Evolutionary conservation across 2,329 filamentous ascomycete species (phyloP).

Genomic region (Phyllosticta paracitricarpa): DNA sequence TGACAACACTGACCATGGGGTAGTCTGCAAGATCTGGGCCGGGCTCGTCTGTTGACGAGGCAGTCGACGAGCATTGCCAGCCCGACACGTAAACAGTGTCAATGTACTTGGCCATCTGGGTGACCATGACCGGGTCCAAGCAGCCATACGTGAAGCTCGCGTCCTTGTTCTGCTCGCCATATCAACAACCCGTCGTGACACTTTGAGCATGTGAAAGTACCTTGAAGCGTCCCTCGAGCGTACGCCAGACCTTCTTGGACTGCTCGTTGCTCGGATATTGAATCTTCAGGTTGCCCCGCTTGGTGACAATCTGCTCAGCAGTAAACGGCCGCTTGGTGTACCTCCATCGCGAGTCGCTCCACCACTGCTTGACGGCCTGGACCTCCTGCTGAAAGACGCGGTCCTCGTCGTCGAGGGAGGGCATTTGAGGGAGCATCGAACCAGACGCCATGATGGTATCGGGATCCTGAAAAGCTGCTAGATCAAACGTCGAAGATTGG

Average conservation of each 20-base stretch:
- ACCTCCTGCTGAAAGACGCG: conserved; percentile 73
- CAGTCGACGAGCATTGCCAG: conserved; percentile 97
- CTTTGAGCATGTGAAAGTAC: conserved; percentile 37
- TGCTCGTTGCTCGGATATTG: conserved; percentile 83
- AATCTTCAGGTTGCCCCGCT: conserved; percentile 83
- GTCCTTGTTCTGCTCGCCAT: conserved; percentile 56
- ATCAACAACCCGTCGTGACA: neutral
- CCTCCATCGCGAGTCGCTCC: conserved; percentile 83
- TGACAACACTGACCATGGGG: conserved; percentile 41
- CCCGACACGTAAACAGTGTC: conserved; percentile 98
- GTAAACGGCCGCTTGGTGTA: conserved; percentile 89
- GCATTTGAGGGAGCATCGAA: conserved; percentile 22
- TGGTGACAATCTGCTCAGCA: conserved; percentile 92
- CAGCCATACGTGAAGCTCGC: conserved; percentile 95
- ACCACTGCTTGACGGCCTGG: conserved; percentile 84
- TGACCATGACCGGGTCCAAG: conserved; percentile 95
- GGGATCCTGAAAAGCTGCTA: neutral
- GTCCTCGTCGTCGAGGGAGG: conserved; percentile 54
- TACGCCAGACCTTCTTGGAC: conserved; percentile 90
- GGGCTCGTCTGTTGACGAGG: conserved; percentile 88
- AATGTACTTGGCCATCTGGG: conserved; percentile 98
- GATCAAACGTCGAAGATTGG: neutral
- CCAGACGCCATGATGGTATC: conserved; percentile 5
- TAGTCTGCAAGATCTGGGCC: conserved; percentile 98
- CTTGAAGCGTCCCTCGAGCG: conserved; percentile 77